Percentiles rank a stretch among this genome's conserved stretches.
Conservation (phyloP, 345 rosid species). For the Ricinus communis region DNA sequence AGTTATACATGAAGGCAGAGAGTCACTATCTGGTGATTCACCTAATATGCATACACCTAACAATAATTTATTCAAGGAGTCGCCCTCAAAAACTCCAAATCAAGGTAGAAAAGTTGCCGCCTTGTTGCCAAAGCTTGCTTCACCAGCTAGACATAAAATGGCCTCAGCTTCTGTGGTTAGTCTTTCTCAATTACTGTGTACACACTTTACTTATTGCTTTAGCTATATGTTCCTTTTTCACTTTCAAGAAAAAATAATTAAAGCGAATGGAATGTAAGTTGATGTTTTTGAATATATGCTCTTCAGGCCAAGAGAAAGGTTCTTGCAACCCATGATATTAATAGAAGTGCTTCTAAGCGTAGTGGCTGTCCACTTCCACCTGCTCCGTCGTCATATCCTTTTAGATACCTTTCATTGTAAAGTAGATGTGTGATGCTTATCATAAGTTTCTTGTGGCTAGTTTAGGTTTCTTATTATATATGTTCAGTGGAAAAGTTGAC, state of each 20-base stretch:
- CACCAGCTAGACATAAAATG: constrained; percentile 32
- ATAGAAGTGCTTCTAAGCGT: constrained; percentile 67
- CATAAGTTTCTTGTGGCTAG: background rate
- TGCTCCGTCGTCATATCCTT: constrained; percentile 88
- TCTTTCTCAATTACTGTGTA: constrained; percentile 12
- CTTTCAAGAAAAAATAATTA: background rate
- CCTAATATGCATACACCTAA: constrained; percentile 44
- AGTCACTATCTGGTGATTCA: constrained; percentile 34
- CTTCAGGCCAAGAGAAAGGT: constrained; percentile 60
- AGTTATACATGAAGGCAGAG: constrained; percentile 53
- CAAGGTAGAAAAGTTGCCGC: constrained; percentile 34
- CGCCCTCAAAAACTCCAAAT: constrained; percentile 38
- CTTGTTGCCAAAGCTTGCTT: constrained; percentile 32
- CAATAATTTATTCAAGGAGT: constrained; percentile 46
- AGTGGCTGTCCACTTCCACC: constrained; percentile 59
- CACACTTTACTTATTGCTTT: background rate
- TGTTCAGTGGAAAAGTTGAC: constrained; percentile 24
- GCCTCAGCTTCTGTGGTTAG: constrained; percentile 46
- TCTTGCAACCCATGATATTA: constrained; percentile 43
- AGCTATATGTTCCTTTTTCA: background rate
- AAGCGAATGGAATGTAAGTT: constrained; percentile 7
- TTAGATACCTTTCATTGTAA: constrained; percentile 6
- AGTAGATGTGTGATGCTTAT: background rate
- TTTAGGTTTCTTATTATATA: constrained; percentile 14
- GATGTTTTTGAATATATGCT: constrained; percentile 21